Evolutionary conservation across 257 asterid species (phyloP).

Genomic region (Solanum lycopersicoides): DNA sequence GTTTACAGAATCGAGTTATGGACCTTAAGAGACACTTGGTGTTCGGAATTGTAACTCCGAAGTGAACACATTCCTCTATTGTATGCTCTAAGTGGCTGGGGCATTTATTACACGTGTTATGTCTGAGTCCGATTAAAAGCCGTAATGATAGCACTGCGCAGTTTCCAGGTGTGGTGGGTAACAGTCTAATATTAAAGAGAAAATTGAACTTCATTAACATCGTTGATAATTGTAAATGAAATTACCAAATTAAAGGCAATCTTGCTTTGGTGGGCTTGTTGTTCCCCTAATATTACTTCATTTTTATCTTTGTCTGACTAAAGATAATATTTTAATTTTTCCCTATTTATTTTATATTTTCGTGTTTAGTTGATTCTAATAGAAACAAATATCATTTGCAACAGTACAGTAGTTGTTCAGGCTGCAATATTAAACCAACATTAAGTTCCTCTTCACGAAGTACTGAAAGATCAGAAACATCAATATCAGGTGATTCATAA

Average conservation of each 20-base stretch:
- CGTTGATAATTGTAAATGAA: background rate
- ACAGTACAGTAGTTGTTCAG: conserved; percentile 89
- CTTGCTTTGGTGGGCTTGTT: background rate
- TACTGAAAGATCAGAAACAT: conserved; percentile 19
- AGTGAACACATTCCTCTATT: background rate
- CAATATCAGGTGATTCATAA: conserved; percentile 13
- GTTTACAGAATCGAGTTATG: background rate
- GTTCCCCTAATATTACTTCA: background rate
- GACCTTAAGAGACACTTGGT: background rate
- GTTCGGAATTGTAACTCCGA: background rate
- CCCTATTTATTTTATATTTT: background rate
- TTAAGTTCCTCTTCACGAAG: conserved; percentile 26
- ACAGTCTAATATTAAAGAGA: background rate
- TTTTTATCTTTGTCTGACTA: background rate
- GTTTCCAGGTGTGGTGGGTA: background rate
- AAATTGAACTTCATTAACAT: background rate
- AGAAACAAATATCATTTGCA: conserved; percentile 23
- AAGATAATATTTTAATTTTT: background rate
- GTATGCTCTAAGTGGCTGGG: background rate
- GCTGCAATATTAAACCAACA: conserved; percentile 38
- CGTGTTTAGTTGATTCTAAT: conserved; percentile 20
- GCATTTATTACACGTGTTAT: background rate
- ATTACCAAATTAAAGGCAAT: background rate
- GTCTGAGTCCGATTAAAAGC: background rate
- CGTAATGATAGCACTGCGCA: background rate